phyloP scores from a whole-genome alignment of 768 basidiomycete species.

The Agaricus subrufescens region DNA sequence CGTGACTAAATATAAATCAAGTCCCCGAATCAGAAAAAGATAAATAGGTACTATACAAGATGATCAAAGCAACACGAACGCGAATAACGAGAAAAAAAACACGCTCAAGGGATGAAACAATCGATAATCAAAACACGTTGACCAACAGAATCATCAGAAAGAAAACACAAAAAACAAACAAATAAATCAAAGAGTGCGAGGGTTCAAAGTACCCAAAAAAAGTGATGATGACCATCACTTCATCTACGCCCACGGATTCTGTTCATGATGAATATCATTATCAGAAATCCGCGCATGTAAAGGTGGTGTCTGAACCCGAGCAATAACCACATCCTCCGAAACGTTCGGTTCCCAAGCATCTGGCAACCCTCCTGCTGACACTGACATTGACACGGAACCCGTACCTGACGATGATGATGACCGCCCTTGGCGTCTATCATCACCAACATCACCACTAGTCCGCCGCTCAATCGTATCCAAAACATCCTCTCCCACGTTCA shows the following conservation, averaged over 20 bases:
- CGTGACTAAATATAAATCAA: too few species aligned
- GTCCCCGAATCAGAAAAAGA: neutral
- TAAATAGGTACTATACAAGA: neutral
- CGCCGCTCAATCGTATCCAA: slow-evolving; percentile 24
- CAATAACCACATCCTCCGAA: slow-evolving; percentile 14
- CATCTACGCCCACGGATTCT: slow-evolving; percentile 18
- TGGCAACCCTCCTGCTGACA: neutral
- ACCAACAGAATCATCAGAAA: too few species aligned
- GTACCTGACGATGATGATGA: neutral
- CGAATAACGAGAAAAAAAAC: neutral
- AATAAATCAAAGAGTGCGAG: too few species aligned
- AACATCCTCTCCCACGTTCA: slow-evolving; percentile 39
- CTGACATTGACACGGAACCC: too few species aligned
- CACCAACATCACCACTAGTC: neutral
- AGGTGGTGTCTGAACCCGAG: slow-evolving; percentile 10
- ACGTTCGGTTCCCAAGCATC: slow-evolving; percentile 15
- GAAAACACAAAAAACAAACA: too few species aligned
- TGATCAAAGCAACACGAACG: neutral
- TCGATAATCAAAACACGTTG: neutral
- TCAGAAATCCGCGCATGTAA: slow-evolving; percentile 5
- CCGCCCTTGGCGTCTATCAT: slow-evolving; percentile 16
- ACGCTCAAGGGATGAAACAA: neutral
- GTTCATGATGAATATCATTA: slow-evolving; percentile 10
- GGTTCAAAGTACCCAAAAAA: too few species aligned
- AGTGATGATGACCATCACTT: neutral